Evolutionary conservation across 768 basidiomycete species (phyloP), one percentile per base, ranked within the genome.

Genomic region (Agrocybe chaxingu): DNA sequence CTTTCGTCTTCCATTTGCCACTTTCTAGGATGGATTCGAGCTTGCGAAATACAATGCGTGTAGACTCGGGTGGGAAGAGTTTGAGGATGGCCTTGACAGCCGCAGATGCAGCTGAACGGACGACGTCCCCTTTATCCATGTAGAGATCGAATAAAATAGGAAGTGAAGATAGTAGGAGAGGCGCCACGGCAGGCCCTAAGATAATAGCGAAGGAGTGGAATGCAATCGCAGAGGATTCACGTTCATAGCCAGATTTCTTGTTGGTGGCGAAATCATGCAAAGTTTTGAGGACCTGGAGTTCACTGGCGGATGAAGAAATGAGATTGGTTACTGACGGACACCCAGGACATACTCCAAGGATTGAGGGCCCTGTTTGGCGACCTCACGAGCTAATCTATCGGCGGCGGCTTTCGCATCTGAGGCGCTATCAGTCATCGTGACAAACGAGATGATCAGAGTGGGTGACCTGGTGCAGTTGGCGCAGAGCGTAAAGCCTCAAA

Each of bases 1-100:
- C 87, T 75, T 98, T 98, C 51, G 87, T 83, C 56, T 86, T 81
- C 96, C 96, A 98, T 70, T 97, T 96, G 41, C 91, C 92, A 43
- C 77, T 78, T 48, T 92, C 87, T 18, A 98, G 66, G 53, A 95
- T 81, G 29, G 75, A 75, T 61, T 87, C 87, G 24, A 98, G 76
- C 19, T 74, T 69, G 37, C 81, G 75, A 57, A 89, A 91, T 6
- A 87, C 81, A 47, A 80, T 59, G 29, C 81, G 74, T n/a, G 78
- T 84, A 2, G 88, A 78, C 66, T 97, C 93, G 1, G 92, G 84
- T 34, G 94, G 92, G 51, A 84, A 82, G 40, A 87, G 78, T 62
- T 91, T 91, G 53, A 96, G 69, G 64, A 97, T 86, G 33, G 87
- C 74, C 67, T 92, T 95, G 59, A 86, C 79, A 9, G 95, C 92